Evolutionary conservation across 2,329 filamentous ascomycete genomes (phyloP), one percentile per base, ranked within the genome.

Genomic region (Exophiala xenobiotica): DNA sequence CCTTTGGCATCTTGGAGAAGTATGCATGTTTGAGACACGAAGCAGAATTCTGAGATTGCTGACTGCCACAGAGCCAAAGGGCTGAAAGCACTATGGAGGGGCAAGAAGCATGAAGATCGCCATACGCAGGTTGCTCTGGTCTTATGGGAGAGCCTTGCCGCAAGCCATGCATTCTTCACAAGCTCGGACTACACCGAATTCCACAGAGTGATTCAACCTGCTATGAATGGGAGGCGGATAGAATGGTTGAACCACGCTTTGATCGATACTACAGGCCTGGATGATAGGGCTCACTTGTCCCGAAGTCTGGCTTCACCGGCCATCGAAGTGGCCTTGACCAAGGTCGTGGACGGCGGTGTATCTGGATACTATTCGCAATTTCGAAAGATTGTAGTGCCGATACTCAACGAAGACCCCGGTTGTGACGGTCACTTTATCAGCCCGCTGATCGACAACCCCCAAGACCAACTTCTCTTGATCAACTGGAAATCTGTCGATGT

Each of bases 401-500:
- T 53, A 20, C 50, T 53, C 4, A 31, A 53, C 14, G 16, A 48
- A 5, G 50, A 53, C 23, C 44, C 44, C 19, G 50, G 50, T 9
- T 48, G 44, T 26, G 50, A 53, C 11, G 50, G 45, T 12, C 50
- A 53, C 31, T 53, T 53, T n/a, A 53, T 53, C 44, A 44, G 45
- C 24, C 50, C 50, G 12, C 22, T 53, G n/a, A 4, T 53, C 7
- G 49, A 52, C 19, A 45, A 48, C 16, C 50, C 50, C 16, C 50
- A 53, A 44, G 26, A 53, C 24, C 50, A 53, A 39, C 22, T 53
- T n/a, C 37, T 53, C 22, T 39, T 53, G 44, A 53, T 53, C 20
- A 53, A 53, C 20, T 53, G 45, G 50, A 48, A 53, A 29, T 53
- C 50, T 3, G 51, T 54, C n/a, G 51, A 54, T 37, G 51, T 54